Conservation (phyloP, 163 green algal species). For the Chlamydomonas reinhardtii region DNA sequence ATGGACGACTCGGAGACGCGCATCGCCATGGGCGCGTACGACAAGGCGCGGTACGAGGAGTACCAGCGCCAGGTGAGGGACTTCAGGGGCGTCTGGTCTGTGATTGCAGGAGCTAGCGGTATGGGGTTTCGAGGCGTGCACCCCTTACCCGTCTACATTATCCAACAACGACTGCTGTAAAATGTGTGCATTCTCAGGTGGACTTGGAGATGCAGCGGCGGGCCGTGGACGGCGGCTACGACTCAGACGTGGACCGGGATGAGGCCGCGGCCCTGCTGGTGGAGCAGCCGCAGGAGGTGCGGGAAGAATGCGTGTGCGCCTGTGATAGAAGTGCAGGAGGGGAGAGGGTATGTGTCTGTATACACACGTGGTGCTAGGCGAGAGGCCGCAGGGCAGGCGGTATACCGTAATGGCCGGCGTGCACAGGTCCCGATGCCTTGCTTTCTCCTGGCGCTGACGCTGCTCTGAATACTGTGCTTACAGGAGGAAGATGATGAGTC, state of each 20-base stretch:
- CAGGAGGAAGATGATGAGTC: no score
- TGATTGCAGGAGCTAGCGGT: not conserved
- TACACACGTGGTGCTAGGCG: no score
- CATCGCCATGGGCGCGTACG: constrained; percentile 58
- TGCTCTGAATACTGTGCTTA: no score
- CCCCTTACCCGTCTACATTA: no score
- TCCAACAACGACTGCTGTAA: no score
- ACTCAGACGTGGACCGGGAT: constrained; percentile 69
- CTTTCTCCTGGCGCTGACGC: no score
- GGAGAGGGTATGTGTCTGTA: no score
- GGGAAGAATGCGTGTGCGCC: not conserved
- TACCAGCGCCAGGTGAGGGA: constrained; percentile 61
- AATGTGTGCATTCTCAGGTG: constrained; percentile 44
- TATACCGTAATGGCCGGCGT: no score
- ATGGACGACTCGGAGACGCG: constrained; percentile 39
- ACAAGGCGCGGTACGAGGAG: constrained; percentile 59
- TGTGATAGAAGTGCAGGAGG: no score
- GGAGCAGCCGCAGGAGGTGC: constrained; percentile 16
- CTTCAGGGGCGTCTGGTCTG: not conserved
- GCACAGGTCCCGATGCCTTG: no score
- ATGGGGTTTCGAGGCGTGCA: not conserved
- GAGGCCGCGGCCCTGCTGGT: constrained; percentile 40
- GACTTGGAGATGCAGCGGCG: constrained; percentile 58
- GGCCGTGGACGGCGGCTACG: constrained; percentile 63
- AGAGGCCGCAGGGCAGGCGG: no score